These are phyloP conservation scores for Lepraria neglecta DNA, from an alignment of 495 filamentous ascomycete species.

Conservation along the genomic window DNA sequence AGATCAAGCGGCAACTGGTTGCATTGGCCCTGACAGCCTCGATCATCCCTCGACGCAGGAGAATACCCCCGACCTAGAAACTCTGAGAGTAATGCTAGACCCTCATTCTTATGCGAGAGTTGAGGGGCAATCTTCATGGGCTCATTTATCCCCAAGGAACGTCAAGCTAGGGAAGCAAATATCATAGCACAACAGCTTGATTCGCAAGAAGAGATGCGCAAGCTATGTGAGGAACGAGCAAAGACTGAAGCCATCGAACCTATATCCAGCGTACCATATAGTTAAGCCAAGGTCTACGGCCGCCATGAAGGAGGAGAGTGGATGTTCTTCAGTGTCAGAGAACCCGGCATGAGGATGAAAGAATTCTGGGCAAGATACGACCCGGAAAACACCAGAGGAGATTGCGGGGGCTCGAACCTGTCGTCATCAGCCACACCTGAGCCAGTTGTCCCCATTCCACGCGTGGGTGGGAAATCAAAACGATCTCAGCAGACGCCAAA, in stretches of 20 bases:
- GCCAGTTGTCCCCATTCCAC: no score
- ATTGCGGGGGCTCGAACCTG: not conserved
- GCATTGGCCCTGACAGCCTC: no score
- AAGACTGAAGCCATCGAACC: not conserved
- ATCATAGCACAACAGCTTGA: not conserved
- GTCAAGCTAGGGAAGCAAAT: no score
- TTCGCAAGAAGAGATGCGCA: no score
- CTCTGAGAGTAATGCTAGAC: not conserved
- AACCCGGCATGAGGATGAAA: not conserved
- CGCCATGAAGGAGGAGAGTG: not conserved
- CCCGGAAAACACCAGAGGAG: not conserved
- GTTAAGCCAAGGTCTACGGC: not conserved
- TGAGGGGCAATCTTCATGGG: no score
- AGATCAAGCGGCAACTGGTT: no score
- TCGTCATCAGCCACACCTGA: no score
- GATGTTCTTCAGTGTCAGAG: conserved; percentile 7
- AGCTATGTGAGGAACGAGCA: no score
- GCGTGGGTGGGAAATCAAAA: not conserved
- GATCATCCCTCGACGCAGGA: not conserved
- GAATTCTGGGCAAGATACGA: conserved; percentile 7
- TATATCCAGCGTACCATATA: not conserved
- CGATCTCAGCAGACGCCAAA: not conserved
- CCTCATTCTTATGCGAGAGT: not conserved
- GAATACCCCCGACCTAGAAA: not conserved
- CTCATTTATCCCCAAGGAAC: no score